A percentile compares a stretch with the other conserved stretches of the same genome.
These are phyloP conservation scores for Paraconiothyrium sp. DNA, from an alignment of 2,329 filamentous ascomycete species.

Conservation along the genomic window DNA sequence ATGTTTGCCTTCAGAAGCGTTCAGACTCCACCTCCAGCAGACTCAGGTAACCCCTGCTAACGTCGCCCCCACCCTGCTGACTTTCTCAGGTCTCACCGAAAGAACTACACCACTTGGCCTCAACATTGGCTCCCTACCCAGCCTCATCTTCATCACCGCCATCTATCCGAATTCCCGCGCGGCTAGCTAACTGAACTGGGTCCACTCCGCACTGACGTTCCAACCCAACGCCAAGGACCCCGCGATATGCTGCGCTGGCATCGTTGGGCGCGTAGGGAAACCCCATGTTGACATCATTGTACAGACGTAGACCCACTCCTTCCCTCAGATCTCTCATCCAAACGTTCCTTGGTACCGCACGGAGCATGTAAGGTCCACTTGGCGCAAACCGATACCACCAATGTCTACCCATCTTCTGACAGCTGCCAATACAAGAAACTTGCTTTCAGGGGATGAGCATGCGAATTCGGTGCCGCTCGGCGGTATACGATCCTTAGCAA, in stretches of 20 bases:
- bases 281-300: constrained; percentile 15
- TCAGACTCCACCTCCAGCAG: not conserved
- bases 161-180: constrained; percentile 2
- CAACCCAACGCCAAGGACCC: constrained; percentile 13
- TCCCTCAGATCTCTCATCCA: not conserved
- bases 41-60: not conserved
- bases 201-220: not conserved
- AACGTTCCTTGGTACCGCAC: not conserved
- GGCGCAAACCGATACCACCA: constrained; percentile 1
- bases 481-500: not conserved
- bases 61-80: constrained; percentile 1
- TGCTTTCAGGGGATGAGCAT: not conserved
- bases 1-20: not conserved
- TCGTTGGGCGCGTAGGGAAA: constrained; percentile 3
- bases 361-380: not conserved
- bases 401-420: not conserved
- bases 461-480: not conserved
- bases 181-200: not conserved
- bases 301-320: constrained; percentile 7
- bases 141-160: not conserved
- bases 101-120: not conserved
- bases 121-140: not conserved
- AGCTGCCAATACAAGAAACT: not conserved
- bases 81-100: not conserved
- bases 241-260: constrained; percentile 9